Evolutionary conservation across 495 filamentous ascomycete genomes (phyloP), one percentile per base, ranked within the genome.

Genomic region (Mytilinidion resinicola): DNA sequence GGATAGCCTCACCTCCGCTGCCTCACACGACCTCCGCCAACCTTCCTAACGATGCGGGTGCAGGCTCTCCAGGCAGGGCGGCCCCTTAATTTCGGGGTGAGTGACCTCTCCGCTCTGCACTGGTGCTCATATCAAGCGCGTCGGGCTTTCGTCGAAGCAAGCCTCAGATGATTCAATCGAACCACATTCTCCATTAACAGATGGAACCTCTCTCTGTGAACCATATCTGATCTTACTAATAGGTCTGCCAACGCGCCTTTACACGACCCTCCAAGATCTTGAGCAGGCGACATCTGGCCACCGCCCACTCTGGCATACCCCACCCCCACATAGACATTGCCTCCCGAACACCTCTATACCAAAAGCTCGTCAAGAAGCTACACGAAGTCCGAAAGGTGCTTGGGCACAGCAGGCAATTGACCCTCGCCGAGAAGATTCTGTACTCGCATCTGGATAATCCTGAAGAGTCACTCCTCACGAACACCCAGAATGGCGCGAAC

Each of bases 361-460:
- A 72, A 9, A 84, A 82, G 65, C 80, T 87, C 25, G 67, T 82
- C 21, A 70, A 74, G 33, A 81, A 78, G 51, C 75, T 89, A 8
- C 67, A 74, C 12, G 69, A 84, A 67, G 90, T 95, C 21, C 87
- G 89, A 19, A 78, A 80, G 30, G 80, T 95, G 7, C 78, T 95
- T 34, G 86, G 87, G 4, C 70, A 75, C 17, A 70, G 75, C 9
- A 82, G 85, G 42, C 77, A 78, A 19, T 82, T 98, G 37, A 96
- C 93, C 3, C 80, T 97, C 37, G 90, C 93, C 47, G 93, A 98
- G 74, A 98, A 98, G 79, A 96, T 96, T 60, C 80, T 98, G 39
- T 98, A 97, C 77, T 90, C 93, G 63, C 93, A 98, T 78, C 76
- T 98, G 51, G 85, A 89, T 70, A 88, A 88, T 68, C 81, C 83